Base-by-base conservation (phyloP, 768 basidiomycete species). In the Mycena metata region DNA sequence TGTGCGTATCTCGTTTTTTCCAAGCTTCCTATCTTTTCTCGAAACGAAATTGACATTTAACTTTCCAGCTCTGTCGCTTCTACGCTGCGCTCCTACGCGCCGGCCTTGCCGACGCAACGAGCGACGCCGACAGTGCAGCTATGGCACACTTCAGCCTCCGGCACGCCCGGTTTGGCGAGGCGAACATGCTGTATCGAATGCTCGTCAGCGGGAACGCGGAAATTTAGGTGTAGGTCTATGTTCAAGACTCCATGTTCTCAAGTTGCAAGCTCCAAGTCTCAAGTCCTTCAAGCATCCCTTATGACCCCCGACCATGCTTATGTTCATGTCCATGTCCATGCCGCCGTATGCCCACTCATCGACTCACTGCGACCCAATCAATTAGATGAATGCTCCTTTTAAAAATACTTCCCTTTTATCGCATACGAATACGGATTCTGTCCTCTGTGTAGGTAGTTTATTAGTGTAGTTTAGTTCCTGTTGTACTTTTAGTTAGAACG, bases 131-230 rank as follows among this genome's bases (percentile, higher is more conserved):
- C 74, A 86, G 89, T 0, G 85, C 90, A 7, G 93, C 93, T 80
- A 93, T 95, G 86, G 84, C 86, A 7, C 90, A 93, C 75, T 95
- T 95, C 72, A 88, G 88, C 49, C 83, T 95, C 54, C 86, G 88
- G 43, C 84, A 92, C 72, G 85, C 93, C 13, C 85, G 90, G 3
- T 89, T 93, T 65, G 91, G 92, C 75, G 93, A 94, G 71, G 93
- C 93, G 19, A 93, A 90, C 69, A 77, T 83, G 65, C 84, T 94
- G 50, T 95, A 94, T 74, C 87, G 92, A 23, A 75, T 84, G 54
- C 82, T 94, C 70, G 91, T 86, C 50, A 78, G 76, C 49, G 77
- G 78, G 59, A 77, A 19, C 46, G 43, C 57, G 42, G 57, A 64
- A 52, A 24, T 36, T 21, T 52, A 62, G 23, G 57, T 58, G 30